phyloP scores from a whole-genome alignment of 495 filamentous ascomycete species.

The Massariosphaeria phaeospora region DNA sequence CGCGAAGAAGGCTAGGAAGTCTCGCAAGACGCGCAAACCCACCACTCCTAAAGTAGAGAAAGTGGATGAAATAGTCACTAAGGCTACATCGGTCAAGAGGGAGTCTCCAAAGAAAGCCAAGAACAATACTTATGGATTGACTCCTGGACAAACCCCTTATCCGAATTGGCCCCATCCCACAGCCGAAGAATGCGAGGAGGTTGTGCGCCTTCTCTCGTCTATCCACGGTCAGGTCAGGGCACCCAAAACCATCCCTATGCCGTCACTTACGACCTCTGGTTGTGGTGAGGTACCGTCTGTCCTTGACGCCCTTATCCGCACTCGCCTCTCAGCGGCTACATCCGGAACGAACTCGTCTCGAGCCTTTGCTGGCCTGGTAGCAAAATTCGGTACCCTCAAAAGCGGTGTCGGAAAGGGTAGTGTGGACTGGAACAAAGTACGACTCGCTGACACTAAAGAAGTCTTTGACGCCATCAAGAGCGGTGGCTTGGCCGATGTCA shows the following conservation, averaged over 20 bases:
- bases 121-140: slow-evolving; percentile 21
- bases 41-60: slow-evolving; percentile 9
- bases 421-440: slow-evolving; percentile 82
- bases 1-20: slow-evolving; percentile 17
- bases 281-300: slow-evolving; percentile 94
- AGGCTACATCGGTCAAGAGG: not conserved
- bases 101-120: slow-evolving; percentile 12
- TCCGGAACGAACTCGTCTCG: slow-evolving; percentile 59
- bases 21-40: not conserved
- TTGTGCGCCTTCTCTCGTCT: slow-evolving; percentile 61
- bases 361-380: slow-evolving; percentile 66
- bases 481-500: slow-evolving; percentile 66
- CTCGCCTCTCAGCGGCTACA: slow-evolving; percentile 72
- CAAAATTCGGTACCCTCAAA: slow-evolving; percentile 60
- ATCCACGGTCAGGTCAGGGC: slow-evolving; percentile 61
- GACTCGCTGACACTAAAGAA: slow-evolving; percentile 55
- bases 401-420: slow-evolving; percentile 67
- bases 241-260: slow-evolving; percentile 65
- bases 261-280: slow-evolving; percentile 74
- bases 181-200: slow-evolving; percentile 64
- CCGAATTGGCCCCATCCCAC: slow-evolving; percentile 66
- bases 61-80: not conserved
- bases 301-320: slow-evolving; percentile 81
- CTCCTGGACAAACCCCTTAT: slow-evolving; percentile 55
- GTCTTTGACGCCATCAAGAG: slow-evolving; percentile 67